These are phyloP conservation scores for Fallopia convolvulus DNA, from an alignment of 148 eudicot genomes.

Conservation along the genomic window DNA sequence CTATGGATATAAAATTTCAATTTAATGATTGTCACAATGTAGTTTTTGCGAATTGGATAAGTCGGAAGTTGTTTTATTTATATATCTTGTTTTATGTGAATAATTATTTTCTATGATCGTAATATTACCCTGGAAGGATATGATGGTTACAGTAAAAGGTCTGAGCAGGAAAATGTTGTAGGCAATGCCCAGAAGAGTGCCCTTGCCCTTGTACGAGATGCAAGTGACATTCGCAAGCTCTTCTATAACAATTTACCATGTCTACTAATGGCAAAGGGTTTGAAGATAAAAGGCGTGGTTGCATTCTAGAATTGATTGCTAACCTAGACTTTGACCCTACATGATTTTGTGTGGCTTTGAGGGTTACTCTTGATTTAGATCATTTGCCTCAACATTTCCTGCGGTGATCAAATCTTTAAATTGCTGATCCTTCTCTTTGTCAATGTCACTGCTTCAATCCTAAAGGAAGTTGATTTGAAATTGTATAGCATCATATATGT, in stretches of 20 bases:
- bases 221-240: slow-evolving; percentile 7
- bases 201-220: slow-evolving; percentile 4
- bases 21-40: background rate
- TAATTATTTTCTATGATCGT: background rate
- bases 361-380: background rate
- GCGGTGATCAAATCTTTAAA: slow-evolving; percentile 9
- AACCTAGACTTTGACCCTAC: slow-evolving; percentile 2
- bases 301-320: slow-evolving; percentile 11
- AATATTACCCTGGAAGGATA: background rate
- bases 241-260: slow-evolving; percentile 9
- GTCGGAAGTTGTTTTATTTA: background rate
- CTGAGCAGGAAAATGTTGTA: slow-evolving; percentile 3
- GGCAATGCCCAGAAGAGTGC: slow-evolving; percentile 6
- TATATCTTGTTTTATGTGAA: background rate
- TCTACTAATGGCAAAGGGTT: slow-evolving; percentile 1
- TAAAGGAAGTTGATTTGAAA: background rate
- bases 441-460: background rate
- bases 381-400: slow-evolving; percentile 3
- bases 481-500: background rate
- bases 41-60: background rate
- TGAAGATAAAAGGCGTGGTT: slow-evolving; percentile 3
- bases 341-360: background rate
- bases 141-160: slow-evolving; percentile 11
- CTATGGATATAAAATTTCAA: too few species aligned
- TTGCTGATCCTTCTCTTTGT: slow-evolving; percentile 2